Evolutionary conservation across 257 asterid genomes (phyloP), one percentile per base, ranked within the genome.

Genomic region (Cynanchum wilfordii): DNA sequence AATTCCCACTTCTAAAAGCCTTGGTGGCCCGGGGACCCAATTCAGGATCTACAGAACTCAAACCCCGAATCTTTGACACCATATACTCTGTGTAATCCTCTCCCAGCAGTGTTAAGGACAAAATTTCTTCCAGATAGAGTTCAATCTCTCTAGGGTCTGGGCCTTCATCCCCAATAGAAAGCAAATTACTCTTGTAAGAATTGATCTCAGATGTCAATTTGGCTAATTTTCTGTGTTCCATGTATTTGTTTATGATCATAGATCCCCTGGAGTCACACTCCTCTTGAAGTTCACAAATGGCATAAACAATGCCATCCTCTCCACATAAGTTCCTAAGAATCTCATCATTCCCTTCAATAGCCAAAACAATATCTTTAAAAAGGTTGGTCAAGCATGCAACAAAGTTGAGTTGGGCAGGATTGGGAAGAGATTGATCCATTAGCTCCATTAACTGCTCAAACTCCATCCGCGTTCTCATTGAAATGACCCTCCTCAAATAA

Each of bases 91-190:
- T 91, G 84, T 88, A 94, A 81, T 91, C 96, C 87, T 94, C 98
- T 69, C 96, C 98, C 75, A 90, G 80, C 84, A 86, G 97, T 1
- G 96, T 80, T 80, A 91, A 75, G 16, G 92, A 87, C 58, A 94
- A 87, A 72, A 94, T 89, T 88, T 94, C 99, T 72, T 94, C 97
- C 64, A 94, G 79, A 79, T 89, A 94, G 54, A 91, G 82, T 84
- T 94, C 99, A 19, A 94, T 80, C 84, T 89, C 98, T 80, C 95
- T 82, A 16, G 97, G 98, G 66, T 94, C 97, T 0, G 97, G 99
- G 69, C 98, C 96, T 84, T 89, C 89, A 54, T 75, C 79, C 71
- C 87, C 95, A 36, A 81, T 90, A 16, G 92, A 86, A 29, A 88
- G 83, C 87, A 89, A 82, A 79, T 88, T 86, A 57, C 85, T 86